Base-by-base conservation (phyloP, 352 stramenopile genomes). In the Phytophthora cajani region DNA sequence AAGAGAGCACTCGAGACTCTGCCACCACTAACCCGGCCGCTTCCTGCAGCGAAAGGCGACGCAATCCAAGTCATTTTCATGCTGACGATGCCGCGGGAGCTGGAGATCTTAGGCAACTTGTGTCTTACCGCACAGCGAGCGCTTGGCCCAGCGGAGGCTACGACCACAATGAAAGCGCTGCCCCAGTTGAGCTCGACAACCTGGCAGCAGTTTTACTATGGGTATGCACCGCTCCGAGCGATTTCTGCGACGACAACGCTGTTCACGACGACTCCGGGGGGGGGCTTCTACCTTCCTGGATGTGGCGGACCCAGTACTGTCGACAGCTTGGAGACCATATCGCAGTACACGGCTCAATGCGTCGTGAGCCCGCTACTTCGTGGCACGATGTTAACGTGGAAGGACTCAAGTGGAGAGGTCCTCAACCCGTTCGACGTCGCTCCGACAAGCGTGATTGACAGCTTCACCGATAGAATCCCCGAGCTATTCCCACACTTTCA, bases 51-150 rank as follows among this genome's bases (percentile, higher is more conserved):
- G 14, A 50, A 55, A 27, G 6, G 33, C 0, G 68, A 80, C 7
- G 78, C 73, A 0, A 51, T 83, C 8, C 62, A 78, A 44, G 57
- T 82, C 7, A 66, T 91, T 5, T 87, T 88, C 49, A 84, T 84
- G 44, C 42, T 88, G 3, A 57, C 69, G 0, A 71, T 85, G 46
- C 81, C 83, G 0, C 58, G 58, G 9, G 64, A 85, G 21, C 32
- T 91, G 12, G 71, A 80, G 17, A 60, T 82, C 25, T 44, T 84
- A 11, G 78, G 62, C 0, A 74, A 75, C 14, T 59, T 91, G n/a
- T 87, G 72, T 23, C 14, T 79, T 1, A 56, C 27, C 7, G 79
- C 79, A 4, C 81, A 89, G 46, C 64, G 71, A 67, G 59, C 67
- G 2, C 69, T 90, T 7, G 72, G 58, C 9, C 57, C 76, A 44